phyloP scores from a whole-genome alignment of 768 basidiomycete genomes.

The Tylopilus felleus region DNA sequence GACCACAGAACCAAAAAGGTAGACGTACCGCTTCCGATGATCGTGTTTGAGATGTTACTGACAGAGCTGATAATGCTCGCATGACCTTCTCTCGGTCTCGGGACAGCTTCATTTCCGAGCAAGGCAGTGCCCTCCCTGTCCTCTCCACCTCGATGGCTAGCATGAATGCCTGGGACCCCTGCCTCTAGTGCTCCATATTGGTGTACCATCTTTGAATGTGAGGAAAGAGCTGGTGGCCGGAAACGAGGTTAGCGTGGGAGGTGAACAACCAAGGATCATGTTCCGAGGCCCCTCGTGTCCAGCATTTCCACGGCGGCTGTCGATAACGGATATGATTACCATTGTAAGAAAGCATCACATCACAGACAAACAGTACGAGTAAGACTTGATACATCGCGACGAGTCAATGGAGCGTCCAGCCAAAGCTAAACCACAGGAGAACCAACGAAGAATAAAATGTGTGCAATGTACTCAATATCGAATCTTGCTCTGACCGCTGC shows the following conservation, averaged over 20 bases:
- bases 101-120: conserved; percentile 40
- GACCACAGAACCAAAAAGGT: background rate
- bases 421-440: conserved; percentile 12
- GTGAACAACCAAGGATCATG: background rate
- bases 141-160: conserved; percentile 8
- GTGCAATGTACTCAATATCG: conserved; percentile 20
- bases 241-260: background rate
- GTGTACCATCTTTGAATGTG: conserved; percentile 70
- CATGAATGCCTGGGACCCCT: conserved; percentile 26
- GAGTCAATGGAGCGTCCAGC: conserved; percentile 5
- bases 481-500: conserved; percentile 31
- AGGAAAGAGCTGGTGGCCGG: background rate
- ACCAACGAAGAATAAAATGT: background rate
- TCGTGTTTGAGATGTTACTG: conserved; percentile 84
- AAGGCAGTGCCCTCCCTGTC: conserved; percentile 58
- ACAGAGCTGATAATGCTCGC: conserved; percentile 67
- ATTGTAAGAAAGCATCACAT: background rate
- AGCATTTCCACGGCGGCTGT: no score
- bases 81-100: conserved; percentile 52
- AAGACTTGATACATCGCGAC: conserved; percentile 12
- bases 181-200: conserved; percentile 59
- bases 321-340: background rate
- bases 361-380: conserved; percentile 9
- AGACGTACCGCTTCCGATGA: conserved; percentile 80
- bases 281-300: no score